Percentiles rank a stretch among this genome's conserved stretches.
phyloP scores from a whole-genome alignment of 169 alveolate genomes.

The Eimeria falciformis region DNA sequence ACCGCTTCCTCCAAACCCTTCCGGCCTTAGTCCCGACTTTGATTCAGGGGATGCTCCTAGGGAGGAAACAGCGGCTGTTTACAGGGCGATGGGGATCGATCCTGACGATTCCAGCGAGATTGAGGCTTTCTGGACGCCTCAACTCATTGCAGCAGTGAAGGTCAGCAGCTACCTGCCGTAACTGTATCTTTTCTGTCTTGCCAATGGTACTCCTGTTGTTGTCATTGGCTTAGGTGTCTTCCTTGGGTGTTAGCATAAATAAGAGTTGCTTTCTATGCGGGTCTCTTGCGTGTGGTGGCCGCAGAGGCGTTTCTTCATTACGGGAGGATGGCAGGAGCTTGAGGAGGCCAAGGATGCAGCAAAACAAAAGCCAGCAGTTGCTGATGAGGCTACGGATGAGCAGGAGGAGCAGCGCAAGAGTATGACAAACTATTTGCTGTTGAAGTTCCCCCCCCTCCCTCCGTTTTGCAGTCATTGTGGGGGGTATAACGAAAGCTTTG shows the following conservation, averaged over 20 bases:
- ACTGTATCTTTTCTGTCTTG: background rate
- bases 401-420: background rate
- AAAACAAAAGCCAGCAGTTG: conserved; percentile 78
- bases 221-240: background rate
- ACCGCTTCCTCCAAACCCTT: background rate
- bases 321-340: conserved; percentile 81
- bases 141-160: conserved; percentile 2
- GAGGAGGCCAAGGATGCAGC: conserved; percentile 80
- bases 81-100: conserved; percentile 3
- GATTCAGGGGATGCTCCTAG: background rate
- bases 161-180: background rate
- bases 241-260: background rate
- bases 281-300: background rate
- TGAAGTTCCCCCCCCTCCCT: background rate
- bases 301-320: conserved; percentile 75
- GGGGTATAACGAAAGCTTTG: too few species aligned
- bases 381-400: conserved; percentile 65
- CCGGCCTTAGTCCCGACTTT: background rate
- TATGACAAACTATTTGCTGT: background rate
- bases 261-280: background rate
- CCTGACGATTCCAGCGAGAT: conserved; percentile 72
- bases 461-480: too few species aligned
- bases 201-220: background rate
- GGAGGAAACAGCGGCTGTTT: background rate
- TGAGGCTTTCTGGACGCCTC: conserved; percentile 77